Conservation (phyloP, 768 basidiomycete species). For the Amanita pseudoporphyria region DNA sequence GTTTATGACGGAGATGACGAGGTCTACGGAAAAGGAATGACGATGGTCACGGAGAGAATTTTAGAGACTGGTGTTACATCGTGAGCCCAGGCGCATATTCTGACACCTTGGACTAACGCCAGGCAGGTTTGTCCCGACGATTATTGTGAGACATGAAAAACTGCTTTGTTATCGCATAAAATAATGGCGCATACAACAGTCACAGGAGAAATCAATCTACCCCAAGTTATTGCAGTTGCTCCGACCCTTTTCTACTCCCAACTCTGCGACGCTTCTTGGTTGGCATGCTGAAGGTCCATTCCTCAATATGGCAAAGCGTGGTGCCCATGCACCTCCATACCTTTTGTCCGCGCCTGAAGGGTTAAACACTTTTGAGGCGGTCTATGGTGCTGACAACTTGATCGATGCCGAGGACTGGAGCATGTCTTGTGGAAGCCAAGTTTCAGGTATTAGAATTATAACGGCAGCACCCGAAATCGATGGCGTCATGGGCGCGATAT, state of each 20-base stretch:
- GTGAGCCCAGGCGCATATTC: slow-evolving; percentile 31
- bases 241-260: slow-evolving; percentile 52
- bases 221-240: slow-evolving; percentile 61
- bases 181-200: slow-evolving; percentile 32
- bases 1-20: slow-evolving; percentile 67
- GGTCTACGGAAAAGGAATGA: slow-evolving; percentile 57
- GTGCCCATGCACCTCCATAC: slow-evolving; percentile 67
- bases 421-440: slow-evolving; percentile 36
- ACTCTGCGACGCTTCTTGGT: slow-evolving; percentile 68
- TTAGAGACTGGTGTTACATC: slow-evolving; percentile 85
- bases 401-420: slow-evolving; percentile 59
- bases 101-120: not conserved
- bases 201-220: slow-evolving; percentile 69
- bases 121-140: slow-evolving; percentile 47
- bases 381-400: slow-evolving; percentile 64
- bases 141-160: slow-evolving; percentile 47
- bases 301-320: slow-evolving; percentile 71
- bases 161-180: not conserved
- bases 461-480: slow-evolving; percentile 83
- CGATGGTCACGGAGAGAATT: slow-evolving; percentile 63
- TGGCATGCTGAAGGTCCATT: slow-evolving; percentile 94
- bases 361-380: slow-evolving; percentile 57
- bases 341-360: slow-evolving; percentile 56
- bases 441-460: slow-evolving; percentile 62
- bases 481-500: slow-evolving; percentile 68